Percentiles rank a stretch among this genome's conserved stretches.
Conservation (phyloP, 2,329 filamentous ascomycete species). For the Ceratocystis huliohia region DNA sequence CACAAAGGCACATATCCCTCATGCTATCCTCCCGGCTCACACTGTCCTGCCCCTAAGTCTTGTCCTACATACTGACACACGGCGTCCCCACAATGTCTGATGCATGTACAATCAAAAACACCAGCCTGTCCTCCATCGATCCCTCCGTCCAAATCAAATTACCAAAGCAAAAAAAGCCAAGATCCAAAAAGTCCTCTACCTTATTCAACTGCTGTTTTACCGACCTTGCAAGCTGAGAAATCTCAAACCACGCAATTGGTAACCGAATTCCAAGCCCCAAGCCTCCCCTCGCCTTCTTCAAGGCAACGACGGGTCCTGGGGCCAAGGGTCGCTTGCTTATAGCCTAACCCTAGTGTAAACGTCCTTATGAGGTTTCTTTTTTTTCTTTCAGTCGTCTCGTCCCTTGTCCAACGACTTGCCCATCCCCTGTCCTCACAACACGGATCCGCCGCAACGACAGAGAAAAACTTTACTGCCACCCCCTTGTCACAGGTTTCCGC, state of each 20-base stretch:
- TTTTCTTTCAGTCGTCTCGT: background rate
- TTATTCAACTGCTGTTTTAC: background rate
- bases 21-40: too few species aligned
- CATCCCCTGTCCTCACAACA: background rate
- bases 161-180: background rate
- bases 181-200: background rate
- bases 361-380: background rate
- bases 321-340: background rate
- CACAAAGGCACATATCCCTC: too few species aligned
- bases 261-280: background rate
- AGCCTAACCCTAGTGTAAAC: background rate
- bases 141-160: background rate
- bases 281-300: background rate
- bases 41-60: too few species aligned
- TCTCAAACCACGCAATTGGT: constrained; percentile 3
- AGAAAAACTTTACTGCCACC: background rate
- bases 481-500: constrained; percentile 1
- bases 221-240: background rate
- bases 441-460: background rate
- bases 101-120: background rate
- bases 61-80: too few species aligned
- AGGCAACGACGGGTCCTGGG: too few species aligned
- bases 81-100: too few species aligned
- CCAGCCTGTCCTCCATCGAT: background rate
- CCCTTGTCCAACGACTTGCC: background rate